These are phyloP conservation scores for Nicotiana noctiflora DNA, from an alignment of 257 asterid species.

Conservation along the genomic window DNA sequence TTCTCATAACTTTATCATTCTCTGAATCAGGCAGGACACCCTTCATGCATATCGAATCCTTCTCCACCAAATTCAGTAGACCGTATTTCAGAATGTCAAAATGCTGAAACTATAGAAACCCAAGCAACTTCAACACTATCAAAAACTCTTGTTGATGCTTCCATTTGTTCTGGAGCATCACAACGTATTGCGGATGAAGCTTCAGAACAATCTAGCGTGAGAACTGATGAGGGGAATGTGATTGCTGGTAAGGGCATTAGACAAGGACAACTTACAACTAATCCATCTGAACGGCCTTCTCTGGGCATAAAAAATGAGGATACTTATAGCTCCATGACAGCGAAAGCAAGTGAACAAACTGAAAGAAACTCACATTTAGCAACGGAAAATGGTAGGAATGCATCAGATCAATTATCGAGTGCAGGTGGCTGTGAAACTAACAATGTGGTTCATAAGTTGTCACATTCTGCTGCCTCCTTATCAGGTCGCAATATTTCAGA, in stretches of 20 bases:
- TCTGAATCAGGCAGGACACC: constrained; percentile 4
- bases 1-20: not conserved
- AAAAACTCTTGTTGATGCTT: not conserved
- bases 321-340: not conserved
- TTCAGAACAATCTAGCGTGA: not conserved
- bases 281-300: constrained; percentile 4
- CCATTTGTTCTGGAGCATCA: not conserved
- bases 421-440: not conserved
- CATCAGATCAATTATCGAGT: not conserved
- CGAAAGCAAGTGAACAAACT: not conserved
- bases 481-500: not conserved
- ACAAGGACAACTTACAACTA: not conserved
- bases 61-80: not conserved
- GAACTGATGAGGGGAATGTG: not conserved
- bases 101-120: not conserved
- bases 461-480: constrained; percentile 1
- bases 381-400: not conserved
- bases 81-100: not conserved
- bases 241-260: not conserved
- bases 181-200: not conserved
- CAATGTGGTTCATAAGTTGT: not conserved
- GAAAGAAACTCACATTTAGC: not conserved
- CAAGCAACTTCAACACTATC: not conserved
- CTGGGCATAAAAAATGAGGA: not conserved
- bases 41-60: not conserved